phyloP scores from a whole-genome alignment of 2,329 filamentous ascomycete genomes.

The Sporothrix pseudoabietina region DNA sequence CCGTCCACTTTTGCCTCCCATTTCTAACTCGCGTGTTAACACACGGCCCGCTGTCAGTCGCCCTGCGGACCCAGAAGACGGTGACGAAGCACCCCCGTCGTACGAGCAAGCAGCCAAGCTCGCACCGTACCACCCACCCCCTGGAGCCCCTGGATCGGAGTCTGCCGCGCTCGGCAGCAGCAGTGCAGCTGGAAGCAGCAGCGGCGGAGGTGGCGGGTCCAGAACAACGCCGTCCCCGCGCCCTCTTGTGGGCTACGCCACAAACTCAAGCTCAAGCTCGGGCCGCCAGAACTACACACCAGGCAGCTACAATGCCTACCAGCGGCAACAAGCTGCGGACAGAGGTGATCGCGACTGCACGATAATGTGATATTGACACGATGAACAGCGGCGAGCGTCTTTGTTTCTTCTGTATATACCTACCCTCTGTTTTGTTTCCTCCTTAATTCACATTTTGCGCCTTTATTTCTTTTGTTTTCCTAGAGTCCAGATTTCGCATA shows the following conservation, averaged over 20 bases:
- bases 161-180: slow-evolving; percentile 1
- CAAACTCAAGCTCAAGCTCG: not conserved
- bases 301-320: slow-evolving; percentile 11
- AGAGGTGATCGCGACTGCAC: slow-evolving; percentile 24
- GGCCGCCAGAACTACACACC: slow-evolving; percentile 11
- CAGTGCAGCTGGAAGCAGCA: slow-evolving; percentile 4
- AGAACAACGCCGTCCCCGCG: not conserved
- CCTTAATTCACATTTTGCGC: not conserved
- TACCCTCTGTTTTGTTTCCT: not conserved
- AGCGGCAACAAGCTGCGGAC: not conserved
- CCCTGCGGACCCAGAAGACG: slow-evolving; percentile 44
- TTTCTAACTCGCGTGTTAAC: not conserved
- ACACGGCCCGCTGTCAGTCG: slow-evolving; percentile 41
- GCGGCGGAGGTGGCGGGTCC: not conserved
- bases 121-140: slow-evolving; percentile 54
- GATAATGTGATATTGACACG: slow-evolving; percentile 16
- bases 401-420: not conserved
- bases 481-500: not conserved
- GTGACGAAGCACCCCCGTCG: slow-evolving; percentile 55
- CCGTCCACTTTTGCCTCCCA: slow-evolving; percentile 52
- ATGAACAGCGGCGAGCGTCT: not conserved
- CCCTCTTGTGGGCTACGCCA: not conserved
- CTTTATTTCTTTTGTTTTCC: not conserved
- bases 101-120: slow-evolving; percentile 61
- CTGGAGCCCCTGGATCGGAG: slow-evolving; percentile 43